These are phyloP conservation scores for Xanthoceras sorbifolium DNA, from an alignment of 345 rosid species.

Conservation along the genomic window DNA sequence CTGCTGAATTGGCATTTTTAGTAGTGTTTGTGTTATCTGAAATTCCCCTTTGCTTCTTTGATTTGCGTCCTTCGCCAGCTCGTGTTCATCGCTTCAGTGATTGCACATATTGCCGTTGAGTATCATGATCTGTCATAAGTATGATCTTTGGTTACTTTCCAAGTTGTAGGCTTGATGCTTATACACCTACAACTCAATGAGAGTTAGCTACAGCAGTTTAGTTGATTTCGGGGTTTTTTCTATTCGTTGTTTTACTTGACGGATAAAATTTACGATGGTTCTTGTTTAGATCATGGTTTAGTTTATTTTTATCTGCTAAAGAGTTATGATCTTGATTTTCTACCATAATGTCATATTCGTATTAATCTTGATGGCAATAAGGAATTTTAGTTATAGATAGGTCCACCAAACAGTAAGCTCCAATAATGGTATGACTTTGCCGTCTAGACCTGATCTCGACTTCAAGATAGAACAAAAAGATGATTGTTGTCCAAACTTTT, in stretches of 20 bases:
- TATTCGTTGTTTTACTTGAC: neutral
- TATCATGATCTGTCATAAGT: neutral
- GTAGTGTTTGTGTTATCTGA: neutral
- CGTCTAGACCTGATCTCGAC: constrained; percentile 15
- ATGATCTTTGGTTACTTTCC: neutral
- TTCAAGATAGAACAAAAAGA: neutral
- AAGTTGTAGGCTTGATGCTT: neutral
- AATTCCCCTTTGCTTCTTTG: neutral
- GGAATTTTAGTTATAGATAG: constrained; percentile 22
- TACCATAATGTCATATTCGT: constrained; percentile 2
- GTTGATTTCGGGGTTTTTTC: neutral
- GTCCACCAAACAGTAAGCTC: constrained; percentile 44
- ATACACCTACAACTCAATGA: neutral
- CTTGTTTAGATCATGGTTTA: neutral
- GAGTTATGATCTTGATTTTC: neutral
- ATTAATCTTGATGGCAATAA: constrained; percentile 21
- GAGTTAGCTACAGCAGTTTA: neutral
- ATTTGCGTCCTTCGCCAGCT: too few relatives aligned
- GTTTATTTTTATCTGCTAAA: neutral
- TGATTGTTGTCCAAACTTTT: constrained; percentile 19
- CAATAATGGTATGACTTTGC: constrained; percentile 33
- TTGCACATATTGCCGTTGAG: neutral
- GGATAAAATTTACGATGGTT: neutral
- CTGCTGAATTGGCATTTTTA: neutral
- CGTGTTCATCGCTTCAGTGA: too few relatives aligned